phyloP scores from a whole-genome alignment of 2,329 filamentous ascomycete genomes.

The Epichloe hybrida region DNA sequence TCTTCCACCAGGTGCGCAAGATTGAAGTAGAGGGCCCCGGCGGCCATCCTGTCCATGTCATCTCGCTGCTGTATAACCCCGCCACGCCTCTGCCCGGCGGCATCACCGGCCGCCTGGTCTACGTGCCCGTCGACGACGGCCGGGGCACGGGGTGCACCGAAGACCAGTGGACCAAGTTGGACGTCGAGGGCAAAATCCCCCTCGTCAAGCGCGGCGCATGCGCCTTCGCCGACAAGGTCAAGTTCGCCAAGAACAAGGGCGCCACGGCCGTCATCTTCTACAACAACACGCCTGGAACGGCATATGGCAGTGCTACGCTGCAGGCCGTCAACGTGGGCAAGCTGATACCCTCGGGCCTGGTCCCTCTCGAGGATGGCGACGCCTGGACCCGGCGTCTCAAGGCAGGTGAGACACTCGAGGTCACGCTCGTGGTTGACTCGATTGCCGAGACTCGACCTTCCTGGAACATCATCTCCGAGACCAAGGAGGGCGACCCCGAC shows the following conservation, averaged over 20 bases:
- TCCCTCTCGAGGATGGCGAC: conserved; percentile 18
- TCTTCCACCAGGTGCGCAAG: conserved; percentile 27
- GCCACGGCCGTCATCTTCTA: conserved; percentile 40
- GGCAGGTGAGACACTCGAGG: conserved; percentile 16
- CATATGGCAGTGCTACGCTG: conserved; percentile 34
- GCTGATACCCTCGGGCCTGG: conserved; percentile 20
- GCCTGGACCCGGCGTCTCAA: conserved; percentile 19
- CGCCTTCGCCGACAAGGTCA: conserved; percentile 27
- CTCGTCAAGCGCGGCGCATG: conserved; percentile 32
- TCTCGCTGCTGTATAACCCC: conserved; percentile 32
- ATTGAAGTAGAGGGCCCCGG: conserved; percentile 32
- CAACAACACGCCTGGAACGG: conserved; percentile 38
- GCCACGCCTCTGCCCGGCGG: conserved; percentile 26
- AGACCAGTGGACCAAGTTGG: conserved; percentile 28
- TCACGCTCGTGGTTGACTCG: conserved; percentile 20
- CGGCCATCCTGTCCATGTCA: conserved; percentile 28
- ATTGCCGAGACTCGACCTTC: conserved; percentile 18
- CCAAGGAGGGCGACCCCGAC: conserved; percentile 24
- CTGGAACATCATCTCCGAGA: conserved; percentile 28
- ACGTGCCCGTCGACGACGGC: conserved; percentile 22
- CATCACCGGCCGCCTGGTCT: conserved; percentile 20
- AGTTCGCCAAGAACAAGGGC: conserved; percentile 26
- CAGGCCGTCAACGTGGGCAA: conserved; percentile 22
- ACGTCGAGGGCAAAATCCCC: conserved; percentile 28
- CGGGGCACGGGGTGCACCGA: conserved; percentile 24